These are phyloP conservation scores for Pseudodiploospora longispora DNA, from an alignment of 2,329 filamentous ascomycete species.

Conservation along the genomic window DNA sequence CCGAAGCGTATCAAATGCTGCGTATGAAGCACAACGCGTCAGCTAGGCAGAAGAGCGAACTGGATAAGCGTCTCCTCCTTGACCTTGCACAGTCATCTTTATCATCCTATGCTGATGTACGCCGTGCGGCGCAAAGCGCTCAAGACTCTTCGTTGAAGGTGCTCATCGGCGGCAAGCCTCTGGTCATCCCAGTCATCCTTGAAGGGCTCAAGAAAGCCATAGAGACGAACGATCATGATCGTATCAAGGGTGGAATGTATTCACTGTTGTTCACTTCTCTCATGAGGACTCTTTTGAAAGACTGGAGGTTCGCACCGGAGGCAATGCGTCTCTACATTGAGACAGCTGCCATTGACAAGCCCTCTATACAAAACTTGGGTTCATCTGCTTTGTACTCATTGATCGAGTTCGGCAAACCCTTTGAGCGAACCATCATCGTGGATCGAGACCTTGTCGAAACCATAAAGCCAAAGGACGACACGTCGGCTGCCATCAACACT, in stretches of 20 bases:
- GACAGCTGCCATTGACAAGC: constrained; percentile 83
- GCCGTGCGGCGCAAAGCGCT: constrained; percentile 85
- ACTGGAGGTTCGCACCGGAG: constrained; percentile 93
- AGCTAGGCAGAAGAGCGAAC: constrained; percentile 76
- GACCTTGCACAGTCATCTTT: constrained; percentile 86
- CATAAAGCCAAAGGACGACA: constrained; percentile 62
- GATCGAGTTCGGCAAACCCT: constrained; percentile 82
- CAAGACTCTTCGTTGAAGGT: constrained; percentile 91
- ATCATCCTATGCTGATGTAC: constrained; percentile 89
- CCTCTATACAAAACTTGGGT: constrained; percentile 86
- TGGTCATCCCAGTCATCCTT: constrained; percentile 85
- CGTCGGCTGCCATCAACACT: constrained; percentile 46
- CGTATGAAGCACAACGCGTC: constrained; percentile 90
- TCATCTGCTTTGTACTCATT: constrained; percentile 74
- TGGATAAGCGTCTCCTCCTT: constrained; percentile 77
- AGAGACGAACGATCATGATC: constrained; percentile 71
- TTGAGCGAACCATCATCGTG: constrained; percentile 79
- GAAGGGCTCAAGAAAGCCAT: constrained; percentile 71
- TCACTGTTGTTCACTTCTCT: constrained; percentile 83
- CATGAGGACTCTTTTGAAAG: constrained; percentile 75
- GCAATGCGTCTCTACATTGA: constrained; percentile 84
- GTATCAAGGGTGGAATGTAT: constrained; percentile 92
- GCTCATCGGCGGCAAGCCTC: constrained; percentile 75
- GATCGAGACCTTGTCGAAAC: constrained; percentile 62
- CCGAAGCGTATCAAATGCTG: constrained; percentile 89